Evolutionary conservation across 768 basidiomycete species (phyloP).

Genomic region (Tremella mesenterica): DNA sequence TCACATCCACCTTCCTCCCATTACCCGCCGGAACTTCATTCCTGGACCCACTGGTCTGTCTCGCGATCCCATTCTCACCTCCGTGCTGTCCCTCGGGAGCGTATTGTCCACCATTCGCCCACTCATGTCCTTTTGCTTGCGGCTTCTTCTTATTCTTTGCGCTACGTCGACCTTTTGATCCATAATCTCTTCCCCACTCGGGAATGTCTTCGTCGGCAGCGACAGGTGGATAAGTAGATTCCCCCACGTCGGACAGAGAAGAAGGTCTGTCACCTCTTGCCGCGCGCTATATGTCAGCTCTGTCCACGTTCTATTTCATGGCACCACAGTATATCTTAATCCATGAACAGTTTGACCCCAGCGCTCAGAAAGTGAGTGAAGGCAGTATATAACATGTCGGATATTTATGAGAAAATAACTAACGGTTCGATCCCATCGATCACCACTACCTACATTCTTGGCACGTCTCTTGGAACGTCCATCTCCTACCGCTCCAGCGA

Average conservation of each 20-base stretch:
- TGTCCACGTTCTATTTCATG: neutral
- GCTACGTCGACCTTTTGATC: constrained; percentile 16
- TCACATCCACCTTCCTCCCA: constrained; percentile 12
- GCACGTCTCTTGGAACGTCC: constrained; percentile 13
- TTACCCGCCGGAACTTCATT: neutral
- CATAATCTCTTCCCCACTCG: constrained; percentile 45
- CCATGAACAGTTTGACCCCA: too few species aligned
- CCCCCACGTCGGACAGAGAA: constrained; percentile 5
- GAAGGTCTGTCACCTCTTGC: neutral
- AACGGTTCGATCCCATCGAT: constrained; percentile 31
- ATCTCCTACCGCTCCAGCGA: constrained; percentile 40
- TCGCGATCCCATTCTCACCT: neutral
- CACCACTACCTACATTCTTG: constrained; percentile 12
- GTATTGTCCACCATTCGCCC: neutral
- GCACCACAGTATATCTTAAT: too few species aligned
- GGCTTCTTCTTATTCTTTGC: constrained; percentile 11
- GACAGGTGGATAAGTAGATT: constrained; percentile 11
- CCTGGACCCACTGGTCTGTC: neutral
- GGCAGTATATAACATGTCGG: too few species aligned
- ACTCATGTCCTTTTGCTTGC: neutral
- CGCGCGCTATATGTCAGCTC: constrained; percentile 9
- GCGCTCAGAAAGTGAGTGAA: too few species aligned
- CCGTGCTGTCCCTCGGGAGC: neutral
- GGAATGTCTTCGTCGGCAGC: constrained; percentile 38
- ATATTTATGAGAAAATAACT: too few species aligned